Conservation (phyloP, 78 protist species). For the Dictyostelium firmibasis region DNA sequence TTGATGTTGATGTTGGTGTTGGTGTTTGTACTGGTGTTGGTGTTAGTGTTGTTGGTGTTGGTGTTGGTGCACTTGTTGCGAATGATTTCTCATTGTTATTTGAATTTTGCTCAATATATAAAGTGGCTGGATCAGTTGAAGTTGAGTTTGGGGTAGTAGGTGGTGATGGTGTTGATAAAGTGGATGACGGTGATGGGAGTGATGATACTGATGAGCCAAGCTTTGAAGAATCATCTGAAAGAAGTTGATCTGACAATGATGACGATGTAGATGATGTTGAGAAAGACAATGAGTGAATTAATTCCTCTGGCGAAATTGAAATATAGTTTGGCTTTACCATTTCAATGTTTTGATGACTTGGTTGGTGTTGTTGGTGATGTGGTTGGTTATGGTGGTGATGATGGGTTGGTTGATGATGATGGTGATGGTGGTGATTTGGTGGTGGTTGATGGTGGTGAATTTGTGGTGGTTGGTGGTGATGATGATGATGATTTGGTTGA, state of each 20-base stretch:
- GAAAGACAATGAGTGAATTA: slow-evolving; percentile 4
- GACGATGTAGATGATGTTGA: not conserved
- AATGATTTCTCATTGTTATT: not conserved
- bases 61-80: not conserved
- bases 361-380: not conserved
- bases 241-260: not conserved
- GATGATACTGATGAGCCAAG: not conserved
- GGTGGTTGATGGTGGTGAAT: not conserved
- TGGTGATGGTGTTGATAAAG: slow-evolving; percentile 30
- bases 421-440: not conserved
- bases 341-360: not conserved
- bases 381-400: not conserved
- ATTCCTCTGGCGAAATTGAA: slow-evolving; percentile 36
- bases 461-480: not conserved
- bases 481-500: not conserved
- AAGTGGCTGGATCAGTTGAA: slow-evolving; percentile 5
- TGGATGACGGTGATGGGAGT: not conserved
- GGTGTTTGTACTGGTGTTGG: not conserved
- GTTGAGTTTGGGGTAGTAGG: not conserved
- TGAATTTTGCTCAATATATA: not conserved
- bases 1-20: not conserved
- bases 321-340: slow-evolving; percentile 25
- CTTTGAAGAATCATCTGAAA: not conserved
- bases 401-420: not conserved
- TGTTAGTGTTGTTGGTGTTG: not conserved